Evolutionary conservation across 805 yeast genomes (phyloP).

Genomic region (Cyberlindnera suaveolens): DNA sequence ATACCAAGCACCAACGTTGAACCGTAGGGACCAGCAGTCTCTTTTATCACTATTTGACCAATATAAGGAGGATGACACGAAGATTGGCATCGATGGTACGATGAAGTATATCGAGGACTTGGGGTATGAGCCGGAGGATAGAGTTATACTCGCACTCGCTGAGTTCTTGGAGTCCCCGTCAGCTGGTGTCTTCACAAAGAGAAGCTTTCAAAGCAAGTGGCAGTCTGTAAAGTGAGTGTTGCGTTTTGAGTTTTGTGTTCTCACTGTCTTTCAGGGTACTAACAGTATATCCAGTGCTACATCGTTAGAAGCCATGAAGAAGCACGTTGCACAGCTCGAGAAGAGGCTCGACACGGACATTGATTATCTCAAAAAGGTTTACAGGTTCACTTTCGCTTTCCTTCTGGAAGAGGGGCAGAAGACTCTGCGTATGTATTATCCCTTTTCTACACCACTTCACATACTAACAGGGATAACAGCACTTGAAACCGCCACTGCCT

Average conservation of each 20-base stretch:
- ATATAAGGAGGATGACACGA: constrained; percentile 19
- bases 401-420: constrained; percentile 56
- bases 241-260: not conserved
- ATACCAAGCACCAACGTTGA: constrained; percentile 13
- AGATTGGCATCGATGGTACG: constrained; percentile 77
- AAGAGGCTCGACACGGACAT: constrained; percentile 29
- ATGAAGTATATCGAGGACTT: constrained; percentile 60
- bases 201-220: constrained; percentile 58
- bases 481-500: constrained; percentile 58
- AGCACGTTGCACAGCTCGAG: constrained; percentile 28
- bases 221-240: constrained; percentile 14
- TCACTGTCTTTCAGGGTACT: not conserved
- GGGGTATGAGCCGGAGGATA: constrained; percentile 68
- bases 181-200: constrained; percentile 52
- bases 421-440: constrained; percentile 29
- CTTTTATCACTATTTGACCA: constrained; percentile 15
- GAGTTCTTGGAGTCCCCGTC: constrained; percentile 60
- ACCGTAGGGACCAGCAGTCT: constrained; percentile 11
- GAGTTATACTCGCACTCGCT: constrained; percentile 62
- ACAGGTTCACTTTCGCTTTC: constrained; percentile 66
- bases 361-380: constrained; percentile 48
- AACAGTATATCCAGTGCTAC: not conserved
- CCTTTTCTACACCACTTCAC: not conserved
- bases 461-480: constrained; percentile 7
- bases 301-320: constrained; percentile 43